phyloP scores from a whole-genome alignment of 495 filamentous ascomycete species.

The Aspergillus mulundensis region DNA sequence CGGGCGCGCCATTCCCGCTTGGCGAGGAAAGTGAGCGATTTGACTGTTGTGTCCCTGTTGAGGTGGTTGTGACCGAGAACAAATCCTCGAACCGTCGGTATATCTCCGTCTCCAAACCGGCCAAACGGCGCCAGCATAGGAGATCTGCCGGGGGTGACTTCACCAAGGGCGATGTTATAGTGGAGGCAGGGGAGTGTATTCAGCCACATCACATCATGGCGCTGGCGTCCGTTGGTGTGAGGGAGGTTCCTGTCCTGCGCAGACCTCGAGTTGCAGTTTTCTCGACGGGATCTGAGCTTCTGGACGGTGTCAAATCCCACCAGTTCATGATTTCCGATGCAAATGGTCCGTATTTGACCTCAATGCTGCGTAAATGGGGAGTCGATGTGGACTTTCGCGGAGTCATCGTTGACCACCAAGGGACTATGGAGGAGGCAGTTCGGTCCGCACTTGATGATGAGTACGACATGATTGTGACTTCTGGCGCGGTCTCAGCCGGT shows the following conservation, averaged over 20 bases:
- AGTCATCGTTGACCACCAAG: constrained; percentile 3
- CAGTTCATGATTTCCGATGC: constrained; percentile 8
- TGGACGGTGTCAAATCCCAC: neutral
- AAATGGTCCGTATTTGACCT: constrained; percentile 16
- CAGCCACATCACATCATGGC: constrained; percentile 15
- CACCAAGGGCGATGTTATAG: constrained; percentile 1
- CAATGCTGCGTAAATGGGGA: constrained; percentile 1
- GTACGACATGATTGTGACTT: constrained; percentile 15
- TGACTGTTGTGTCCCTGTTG: constrained; percentile 12
- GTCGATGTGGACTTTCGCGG: constrained; percentile 14
- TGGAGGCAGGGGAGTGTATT: constrained; percentile 2
- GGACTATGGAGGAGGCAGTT: neutral
- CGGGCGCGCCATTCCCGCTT: constrained; percentile 11
- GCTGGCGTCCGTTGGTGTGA: constrained; percentile 12
- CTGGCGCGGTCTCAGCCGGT: constrained; percentile 15
- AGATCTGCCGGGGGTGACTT: constrained; percentile 16
- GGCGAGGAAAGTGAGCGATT: neutral
- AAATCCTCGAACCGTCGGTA: neutral
- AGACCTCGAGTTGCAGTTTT: constrained; percentile 9
- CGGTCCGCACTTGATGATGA: neutral
- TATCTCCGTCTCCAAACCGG: constrained; percentile 11
- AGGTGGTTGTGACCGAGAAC: neutral
- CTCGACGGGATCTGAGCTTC: constrained; percentile 14
- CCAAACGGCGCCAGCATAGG: constrained; percentile 7
- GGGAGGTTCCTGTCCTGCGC: constrained; percentile 5